Evolutionary conservation across 1,284 basidiomycete species (phyloP), one percentile per base, ranked within the genome.

Genomic region (Austropuccinia psidii): DNA sequence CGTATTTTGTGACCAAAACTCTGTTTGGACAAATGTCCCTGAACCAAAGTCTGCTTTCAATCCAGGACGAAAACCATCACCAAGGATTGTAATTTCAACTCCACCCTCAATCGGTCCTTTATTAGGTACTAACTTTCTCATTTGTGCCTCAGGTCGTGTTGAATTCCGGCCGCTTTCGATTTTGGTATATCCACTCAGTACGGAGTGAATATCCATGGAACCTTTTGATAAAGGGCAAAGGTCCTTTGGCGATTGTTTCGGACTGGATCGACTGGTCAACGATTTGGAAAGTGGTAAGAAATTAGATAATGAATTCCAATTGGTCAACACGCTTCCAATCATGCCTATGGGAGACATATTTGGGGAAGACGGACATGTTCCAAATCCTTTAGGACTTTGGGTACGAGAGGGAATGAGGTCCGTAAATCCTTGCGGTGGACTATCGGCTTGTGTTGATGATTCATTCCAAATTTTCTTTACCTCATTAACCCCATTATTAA

Each of bases 71-170:
- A 99, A 98, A 79, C 92, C 90, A 54, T 89, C 86, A 7, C 96
- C 96, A 1, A 97, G 86, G 5, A 98, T 84, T 0, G 96, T 98
- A 27, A 99, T 90, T 80, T 96, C 93, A 76, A 92, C 92, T 0
- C 96, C 96, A 37, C 95, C 95, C 35, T 76, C 76, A 19, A 78
- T 80, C 7, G 95, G 94, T 7, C 96, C 95, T 77, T 89, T 88
- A 65, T 88, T 88, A 0, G 95, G 96, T 74, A 99, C 93, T 58
- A 96, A 86, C 61, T 82, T 81, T 6, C 80, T 81, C 70, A 84
- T 83, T 21, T 78, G 76, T 6, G 83, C 82, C 9, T 75, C 76
- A 2, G 79, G 76, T 43, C 75, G 65, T 17, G 75, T 72, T n/a
- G 70, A 27, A 69, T 74, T 47, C 49, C 76, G 58, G 21, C 65